Evolutionary conservation across 306 rosid genomes (phyloP), one percentile per base, ranked within the genome.

Genomic region (Acacia confusa): DNA sequence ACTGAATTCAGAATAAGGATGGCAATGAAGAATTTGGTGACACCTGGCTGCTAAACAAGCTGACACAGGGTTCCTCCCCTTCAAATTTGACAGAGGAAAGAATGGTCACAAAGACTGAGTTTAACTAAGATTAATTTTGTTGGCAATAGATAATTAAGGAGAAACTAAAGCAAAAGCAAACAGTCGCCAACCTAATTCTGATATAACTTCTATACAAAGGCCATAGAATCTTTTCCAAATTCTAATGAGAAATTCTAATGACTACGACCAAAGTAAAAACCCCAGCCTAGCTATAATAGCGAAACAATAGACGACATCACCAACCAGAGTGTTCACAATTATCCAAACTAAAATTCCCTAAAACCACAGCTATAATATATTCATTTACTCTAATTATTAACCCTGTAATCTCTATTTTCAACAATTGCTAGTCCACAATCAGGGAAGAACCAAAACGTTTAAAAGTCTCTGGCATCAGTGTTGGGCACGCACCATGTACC

Each of bases 21-120:
- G n/a, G 67, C n/a, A 28, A 11, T 71, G 82, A 58, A 45, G 44
- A 47, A 43, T 32, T 73, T 64, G 84, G 68, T 74, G 68, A 65
- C 72, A 68, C 32, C 67, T 55, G 67, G 78, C 70, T 70, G 79
- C 67, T 22, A 57, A 34, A 44, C 41, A 72, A 55, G 79, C 10
- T 27, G 82, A 72, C 60, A 77, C 44, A 64, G 40, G 24, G 19
- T 44, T 43, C 20, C 72, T 85, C 20, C 43, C 55, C 73, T 81
- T 84, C 79, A 67, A 20, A 67, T 44, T 75, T 77, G 70, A 77
- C 85, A 81, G 63, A n/a, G 48, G 20, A 15, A 13, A 38, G 64
- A 69, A n/a, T 40, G 19, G 32, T 41, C 32, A 69, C 74, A 40
- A 41, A 40, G 52, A 20, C 44, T 20, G 27, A 22, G 53, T 36